A percentile compares a stretch with the other conserved stretches of the same genome.
Evolutionary conservation across 805 yeast species (phyloP).

Genomic region (Nakazawaea wyomingensis): DNA sequence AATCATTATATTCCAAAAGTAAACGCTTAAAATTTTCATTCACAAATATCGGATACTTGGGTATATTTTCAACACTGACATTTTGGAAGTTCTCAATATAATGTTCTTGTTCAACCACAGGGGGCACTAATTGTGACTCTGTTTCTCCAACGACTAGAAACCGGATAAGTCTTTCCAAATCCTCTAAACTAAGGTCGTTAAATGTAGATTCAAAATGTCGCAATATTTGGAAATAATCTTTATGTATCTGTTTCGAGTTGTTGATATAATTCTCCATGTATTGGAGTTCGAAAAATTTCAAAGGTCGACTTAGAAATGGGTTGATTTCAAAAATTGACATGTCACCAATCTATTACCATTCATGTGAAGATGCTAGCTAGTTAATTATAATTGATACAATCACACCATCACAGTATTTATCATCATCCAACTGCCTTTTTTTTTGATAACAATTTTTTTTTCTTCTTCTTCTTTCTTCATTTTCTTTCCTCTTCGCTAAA

Average conservation of each 20-base stretch:
- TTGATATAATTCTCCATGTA: slow-evolving; percentile 9
- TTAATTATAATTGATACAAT: no score
- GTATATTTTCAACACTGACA: slow-evolving; percentile 2
- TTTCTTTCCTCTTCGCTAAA: no score
- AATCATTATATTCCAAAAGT: neutral
- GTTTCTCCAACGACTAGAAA: slow-evolving; percentile 4
- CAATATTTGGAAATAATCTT: slow-evolving; percentile 9
- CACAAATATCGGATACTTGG: slow-evolving; percentile 7
- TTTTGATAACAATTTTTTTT: no score
- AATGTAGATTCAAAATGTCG: neutral
- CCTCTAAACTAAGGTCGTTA: neutral
- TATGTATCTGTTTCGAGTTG: slow-evolving; percentile 6
- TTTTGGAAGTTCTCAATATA: neutral
- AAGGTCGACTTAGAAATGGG: slow-evolving; percentile 5
- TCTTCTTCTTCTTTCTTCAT: no score
- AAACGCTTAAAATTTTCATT: slow-evolving; percentile 5
- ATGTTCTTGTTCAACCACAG: no score
- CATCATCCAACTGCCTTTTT: no score
- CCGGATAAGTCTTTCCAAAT: slow-evolving; percentile 3
- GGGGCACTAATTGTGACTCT: neutral
- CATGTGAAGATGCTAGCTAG: no score
- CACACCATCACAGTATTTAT: no score
- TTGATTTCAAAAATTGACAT: slow-evolving; percentile 9
- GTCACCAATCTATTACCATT: neutral
- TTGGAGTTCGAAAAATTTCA: slow-evolving; percentile 9